These are phyloP conservation scores for Suhomyces panamericanus DNA, from an alignment of 1,139 yeast genomes.

Conservation along the genomic window DNA sequence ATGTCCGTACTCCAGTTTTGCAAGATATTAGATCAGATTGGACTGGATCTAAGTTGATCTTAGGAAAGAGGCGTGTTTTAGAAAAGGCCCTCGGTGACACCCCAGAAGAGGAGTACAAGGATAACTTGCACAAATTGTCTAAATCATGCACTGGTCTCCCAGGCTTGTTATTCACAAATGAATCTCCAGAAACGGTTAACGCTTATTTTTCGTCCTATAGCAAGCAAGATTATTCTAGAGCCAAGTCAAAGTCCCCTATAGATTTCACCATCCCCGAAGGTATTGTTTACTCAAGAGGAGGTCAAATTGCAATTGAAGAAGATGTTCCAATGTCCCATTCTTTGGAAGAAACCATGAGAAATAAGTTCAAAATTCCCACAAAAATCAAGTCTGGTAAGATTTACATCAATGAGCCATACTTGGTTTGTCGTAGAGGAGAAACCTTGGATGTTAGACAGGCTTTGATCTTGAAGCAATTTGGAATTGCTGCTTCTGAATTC, in stretches of 20 bases:
- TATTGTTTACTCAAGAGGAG: conserved; percentile 90
- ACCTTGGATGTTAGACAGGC: conserved; percentile 88
- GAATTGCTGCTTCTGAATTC: conserved; percentile 90
- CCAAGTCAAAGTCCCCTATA: conserved; percentile 81
- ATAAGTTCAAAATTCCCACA: conserved; percentile 87
- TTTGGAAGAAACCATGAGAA: conserved; percentile 87
- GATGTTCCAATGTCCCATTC: conserved; percentile 98
- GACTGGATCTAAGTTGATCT: conserved; percentile 81
- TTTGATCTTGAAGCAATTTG: conserved; percentile 87
- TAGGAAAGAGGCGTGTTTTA: conserved; percentile 91
- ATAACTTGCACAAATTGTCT: conserved; percentile 71
- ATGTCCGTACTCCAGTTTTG: conserved; percentile 93
- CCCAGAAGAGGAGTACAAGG: conserved; percentile 87
- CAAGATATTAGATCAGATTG: conserved; percentile 92
- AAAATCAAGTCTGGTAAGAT: conserved; percentile 88
- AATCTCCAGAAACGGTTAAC: conserved; percentile 76
- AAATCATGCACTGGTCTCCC: conserved; percentile 67
- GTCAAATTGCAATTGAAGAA: conserved; percentile 83
- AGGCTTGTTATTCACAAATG: conserved; percentile 87
- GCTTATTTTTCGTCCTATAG: conserved; percentile 79
- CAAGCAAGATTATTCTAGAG: conserved; percentile 84
- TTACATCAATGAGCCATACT: conserved; percentile 68
- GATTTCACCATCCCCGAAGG: conserved; percentile 88
- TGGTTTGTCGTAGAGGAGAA: conserved; percentile 80
- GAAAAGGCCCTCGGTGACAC: conserved; percentile 89